Base-by-base conservation (phyloP, 140 eudicot species). In the Oenanthe javanica region DNA sequence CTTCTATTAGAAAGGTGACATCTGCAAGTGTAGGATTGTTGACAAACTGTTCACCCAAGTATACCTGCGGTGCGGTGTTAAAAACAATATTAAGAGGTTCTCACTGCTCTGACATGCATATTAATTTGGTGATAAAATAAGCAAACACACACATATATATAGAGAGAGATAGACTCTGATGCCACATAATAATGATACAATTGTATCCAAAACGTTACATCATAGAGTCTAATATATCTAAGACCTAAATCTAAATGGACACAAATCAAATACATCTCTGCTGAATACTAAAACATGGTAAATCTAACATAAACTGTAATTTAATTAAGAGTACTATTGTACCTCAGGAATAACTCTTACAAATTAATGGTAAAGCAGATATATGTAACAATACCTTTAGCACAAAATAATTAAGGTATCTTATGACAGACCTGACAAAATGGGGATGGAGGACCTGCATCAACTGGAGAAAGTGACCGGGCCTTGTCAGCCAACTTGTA, bases 1-100 rank as follows among this genome's bases (percentile, higher is more conserved):
- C 98, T 94, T 94, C 97, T 50, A 94, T 82, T 59, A 92, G 80
- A 85, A 94, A 92, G 54, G 92, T 90, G 76, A 94, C 91, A 81
- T 90, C 98, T 63, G 98, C 90, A 61, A 92, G 82, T 59, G 92
- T 90, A 27, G 96, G 85, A 82, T 85, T 90, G 86, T 94, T 94
- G 76, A 94, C 98, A 85, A 83, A 94, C 67, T 94, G 86, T 82
- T 92, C 98, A 11, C 95, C 97, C 90, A 94, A 76, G 84, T 90
- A 94, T 25, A 94, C 95, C 98, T 92, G 95, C 80, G 81, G 52
- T 72, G 45, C 45, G 45, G 45, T 42, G 45, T 42, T 42, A 42
- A 42, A 82, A 80, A 75, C 76, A 75, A 75, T 14, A 75, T 21
- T n/a, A 74, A 43, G n/a, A 0, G 27, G 50, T 74, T 40, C 21